Evolutionary conservation across 192 early-diverging fungal species (phyloP).

Genomic region (Coemansia sp.): DNA sequence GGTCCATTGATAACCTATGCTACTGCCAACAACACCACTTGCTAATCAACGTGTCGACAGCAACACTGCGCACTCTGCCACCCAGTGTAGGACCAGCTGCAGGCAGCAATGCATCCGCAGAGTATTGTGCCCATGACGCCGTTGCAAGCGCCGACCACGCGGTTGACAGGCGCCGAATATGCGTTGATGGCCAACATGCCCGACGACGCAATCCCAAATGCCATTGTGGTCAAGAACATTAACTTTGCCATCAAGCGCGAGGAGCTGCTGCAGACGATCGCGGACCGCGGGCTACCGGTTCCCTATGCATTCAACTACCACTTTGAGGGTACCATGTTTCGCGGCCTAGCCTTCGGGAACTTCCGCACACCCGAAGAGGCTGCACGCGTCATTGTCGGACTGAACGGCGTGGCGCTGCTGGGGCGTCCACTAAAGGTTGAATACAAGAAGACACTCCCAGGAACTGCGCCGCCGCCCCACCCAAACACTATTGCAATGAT

Average conservation of each 20-base stretch:
- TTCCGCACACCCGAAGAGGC: slow-evolving; percentile 76
- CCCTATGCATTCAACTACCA: slow-evolving; percentile 85
- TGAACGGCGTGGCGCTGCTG: slow-evolving; percentile 70
- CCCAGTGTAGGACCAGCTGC: slow-evolving; percentile 49
- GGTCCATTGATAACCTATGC: not conserved
- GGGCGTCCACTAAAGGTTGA: slow-evolving; percentile 77
- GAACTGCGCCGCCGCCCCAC: slow-evolving; percentile 55
- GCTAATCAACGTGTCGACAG: not conserved
- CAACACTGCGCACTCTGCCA: not conserved
- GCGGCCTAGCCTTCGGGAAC: slow-evolving; percentile 80
- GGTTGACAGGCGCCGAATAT: slow-evolving; percentile 50
- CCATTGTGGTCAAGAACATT: slow-evolving; percentile 84
- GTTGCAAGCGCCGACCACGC: slow-evolving; percentile 39
- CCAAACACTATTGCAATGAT: slow-evolving; percentile 60
- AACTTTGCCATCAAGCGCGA: slow-evolving; percentile 78
- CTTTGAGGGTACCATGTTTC: slow-evolving; percentile 77
- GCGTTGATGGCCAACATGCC: slow-evolving; percentile 57
- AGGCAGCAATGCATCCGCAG: slow-evolving; percentile 52
- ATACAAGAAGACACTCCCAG: slow-evolving; percentile 74
- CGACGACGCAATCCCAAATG: slow-evolving; percentile 65
- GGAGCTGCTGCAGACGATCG: slow-evolving; percentile 67
- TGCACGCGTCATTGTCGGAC: slow-evolving; percentile 61
- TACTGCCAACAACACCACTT: not conserved
- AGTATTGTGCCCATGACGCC: slow-evolving; percentile 36
- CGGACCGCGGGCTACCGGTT: slow-evolving; percentile 65